Base-by-base conservation (phyloP, 192 early-diverging fungal species). In the Coemansia sp. region DNA sequence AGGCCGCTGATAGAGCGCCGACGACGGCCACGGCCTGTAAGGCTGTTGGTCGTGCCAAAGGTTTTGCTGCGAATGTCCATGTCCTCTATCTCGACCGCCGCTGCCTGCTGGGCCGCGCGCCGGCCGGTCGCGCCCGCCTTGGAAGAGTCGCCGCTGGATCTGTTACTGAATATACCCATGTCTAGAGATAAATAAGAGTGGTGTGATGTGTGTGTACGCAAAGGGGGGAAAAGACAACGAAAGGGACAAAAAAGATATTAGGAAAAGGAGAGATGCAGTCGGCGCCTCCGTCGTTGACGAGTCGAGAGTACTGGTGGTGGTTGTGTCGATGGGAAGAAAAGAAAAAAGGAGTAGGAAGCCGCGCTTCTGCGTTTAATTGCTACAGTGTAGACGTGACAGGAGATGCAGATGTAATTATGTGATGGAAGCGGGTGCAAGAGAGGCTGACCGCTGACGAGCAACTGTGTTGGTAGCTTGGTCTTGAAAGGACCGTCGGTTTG, bases 1-100 rank as follows among this genome's bases (percentile, higher is more conserved):
- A 65, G 35, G 44, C 57, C 62, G 32, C 65, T 62, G 18, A 78
- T 67, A 8, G 75, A 78, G 64, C 75, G 65, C 58, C 75, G 69
- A 27, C 72, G 60, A n/a, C 72, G 27, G 37, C 36, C 36, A 22
- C 27, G 26, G 41, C 34, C 60, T n/a, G 50, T 41, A 15, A 63
- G 21, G 42, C 50, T 56, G 38, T 52, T 62, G 33, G 66, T 56
- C 35, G 59, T 57, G 24, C 60, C 40, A 35, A 62, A 21, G 12
- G 70, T 56, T 44, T 44, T 61, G 56, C 64, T 65, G n/a, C 52
- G 58, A 32, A 64, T 29, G 17, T 53, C 60, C 7, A 57, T 46
- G 56, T 65, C 63, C 55, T 65, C 54, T 17, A 57, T 57, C 41
- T 52, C 22, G 12, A 40, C 56, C 8, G 55, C 33, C 33, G 67